Base-by-base conservation (phyloP, 768 basidiomycete species). In the Boletus rex-veris region DNA sequence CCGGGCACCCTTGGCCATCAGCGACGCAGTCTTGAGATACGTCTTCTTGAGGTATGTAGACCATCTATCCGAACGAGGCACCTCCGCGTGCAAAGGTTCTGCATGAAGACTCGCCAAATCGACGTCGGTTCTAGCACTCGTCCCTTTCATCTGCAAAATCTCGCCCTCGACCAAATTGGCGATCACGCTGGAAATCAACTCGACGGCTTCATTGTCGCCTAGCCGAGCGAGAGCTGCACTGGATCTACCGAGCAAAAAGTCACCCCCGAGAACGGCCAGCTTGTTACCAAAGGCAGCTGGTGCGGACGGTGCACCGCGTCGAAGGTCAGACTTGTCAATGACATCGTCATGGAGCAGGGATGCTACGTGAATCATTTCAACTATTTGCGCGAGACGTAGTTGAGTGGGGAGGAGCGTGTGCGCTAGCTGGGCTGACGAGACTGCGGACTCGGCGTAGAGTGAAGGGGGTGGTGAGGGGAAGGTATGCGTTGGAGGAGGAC, bases 301-400 rank as follows among this genome's bases (percentile, higher is more conserved):
- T 0, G 91, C 92, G 18, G 82, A 81, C 19, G 85, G 79, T 4
- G 76, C 75, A 14, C 81, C 79, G 0, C 94, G 80, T 6, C 94
- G 85, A 7, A 92, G 80, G 8, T 85, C 76, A 1, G 88, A 82
- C 57, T 72, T 71, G 74, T 92, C 88, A 54, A 89, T 81, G 48
- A 98, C 92, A 63, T 89, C 88, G 76, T 99, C 92, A 68, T 98
- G 96, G n/a, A 99, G 76, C 11, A 93, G 78, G 4, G 90, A 94
- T 24, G 97, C 96, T 57, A 98, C 89, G 67, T 98, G 93, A 46
- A 99, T 90, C 93, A 98, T 97, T 70, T 99, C 97, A 48, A 92
- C 86, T 41, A 99, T 95, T 64, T 96, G 93, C 5, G 95, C 96
- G 33, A 99, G 83, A 30, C 95, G 87, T 30, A 88, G 74, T 71